Evolutionary conservation across 1,139 yeast species (phyloP), one percentile per base, ranked within the genome.

Genomic region (Blastobotrys malaysiensis): DNA sequence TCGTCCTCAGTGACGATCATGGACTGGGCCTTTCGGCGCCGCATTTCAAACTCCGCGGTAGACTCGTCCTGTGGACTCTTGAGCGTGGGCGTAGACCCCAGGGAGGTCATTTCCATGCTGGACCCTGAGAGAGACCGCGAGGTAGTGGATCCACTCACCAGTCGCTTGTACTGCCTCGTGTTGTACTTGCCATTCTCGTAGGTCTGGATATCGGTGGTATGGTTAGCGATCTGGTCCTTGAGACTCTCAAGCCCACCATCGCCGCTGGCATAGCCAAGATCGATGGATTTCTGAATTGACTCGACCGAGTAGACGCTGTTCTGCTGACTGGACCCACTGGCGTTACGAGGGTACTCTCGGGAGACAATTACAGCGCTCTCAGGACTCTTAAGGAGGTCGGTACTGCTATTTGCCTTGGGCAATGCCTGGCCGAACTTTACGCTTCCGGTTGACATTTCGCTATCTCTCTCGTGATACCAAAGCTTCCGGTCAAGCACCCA

Each of bases 401-500:
- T 48, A 13, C 39, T 48, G 1, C 47, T n/a, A 5, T 43, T 45
- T 21, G 46, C 44, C 36, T 21, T 39, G 16, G 39, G 39, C 39
- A 31, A 11, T 2, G 52, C 52, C 24, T 31, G 46, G 9, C 55
- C 52, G 9, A 24, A 22, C 19, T 46, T 46, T 9, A 53, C 55
- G 9, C 19, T 43, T 9, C 55, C 55, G 4, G 49, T 49, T 26
- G 46, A 43, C 16, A 51, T 52, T 1, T 19, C 21, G 16, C 20
- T 13, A 11, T 52, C 51, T 31, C 16, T 13, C 39, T 31, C 39
- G 39, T 31, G 39, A 16, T 31, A 31, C 39, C 39, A 31, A 31
- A n/a, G 6, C 39, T 31, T 31, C 13, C 51, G 51, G 22, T 51
- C 56, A 44, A 62, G 51, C 7, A 69, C 60, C 49, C 68, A 52